A percentile compares a stretch with the other conserved stretches of the same genome.
Evolutionary conservation across 192 early-diverging fungal species (phyloP).

Genomic region (Coemansia sp.): DNA sequence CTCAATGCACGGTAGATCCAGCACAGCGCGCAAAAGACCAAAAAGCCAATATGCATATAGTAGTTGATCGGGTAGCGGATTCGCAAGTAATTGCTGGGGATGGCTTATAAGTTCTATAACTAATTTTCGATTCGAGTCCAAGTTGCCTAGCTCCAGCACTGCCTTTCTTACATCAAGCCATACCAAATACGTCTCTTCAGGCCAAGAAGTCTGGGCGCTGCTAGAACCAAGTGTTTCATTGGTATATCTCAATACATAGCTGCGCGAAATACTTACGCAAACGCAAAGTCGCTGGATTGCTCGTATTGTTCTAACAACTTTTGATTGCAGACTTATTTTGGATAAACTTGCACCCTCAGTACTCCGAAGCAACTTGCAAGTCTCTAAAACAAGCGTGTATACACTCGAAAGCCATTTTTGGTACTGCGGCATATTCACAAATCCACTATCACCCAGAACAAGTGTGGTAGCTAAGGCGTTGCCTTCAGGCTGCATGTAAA

Average conservation of each 20-base stretch:
- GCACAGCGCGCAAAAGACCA: slow-evolving; percentile 12
- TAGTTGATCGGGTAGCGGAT: neutral
- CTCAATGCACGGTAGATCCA: slow-evolving; percentile 33
- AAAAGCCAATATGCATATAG: neutral
- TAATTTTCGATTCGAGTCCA: slow-evolving; percentile 3
- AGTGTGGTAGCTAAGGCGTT: neutral
- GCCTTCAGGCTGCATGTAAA: slow-evolving; percentile 27
- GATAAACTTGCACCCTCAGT: neutral
- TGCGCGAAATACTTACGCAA: neutral
- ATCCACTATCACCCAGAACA: neutral
- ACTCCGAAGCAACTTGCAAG: neutral
- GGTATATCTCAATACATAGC: neutral
- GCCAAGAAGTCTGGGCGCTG: neutral
- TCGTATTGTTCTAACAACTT: neutral
- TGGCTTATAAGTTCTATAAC: no score
- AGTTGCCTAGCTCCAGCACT: slow-evolving; percentile 12
- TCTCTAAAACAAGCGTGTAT: neutral
- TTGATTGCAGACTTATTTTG: neutral
- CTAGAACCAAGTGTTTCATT: no score
- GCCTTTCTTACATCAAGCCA: slow-evolving; percentile 11
- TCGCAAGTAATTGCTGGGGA: slow-evolving; percentile 24
- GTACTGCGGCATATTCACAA: neutral
- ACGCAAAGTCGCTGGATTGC: neutral
- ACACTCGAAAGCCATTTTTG: neutral
- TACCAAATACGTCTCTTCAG: neutral